Evolutionary conservation across 345 rosid species (phyloP).

Genomic region (Gynandropsis gynandra): DNA sequence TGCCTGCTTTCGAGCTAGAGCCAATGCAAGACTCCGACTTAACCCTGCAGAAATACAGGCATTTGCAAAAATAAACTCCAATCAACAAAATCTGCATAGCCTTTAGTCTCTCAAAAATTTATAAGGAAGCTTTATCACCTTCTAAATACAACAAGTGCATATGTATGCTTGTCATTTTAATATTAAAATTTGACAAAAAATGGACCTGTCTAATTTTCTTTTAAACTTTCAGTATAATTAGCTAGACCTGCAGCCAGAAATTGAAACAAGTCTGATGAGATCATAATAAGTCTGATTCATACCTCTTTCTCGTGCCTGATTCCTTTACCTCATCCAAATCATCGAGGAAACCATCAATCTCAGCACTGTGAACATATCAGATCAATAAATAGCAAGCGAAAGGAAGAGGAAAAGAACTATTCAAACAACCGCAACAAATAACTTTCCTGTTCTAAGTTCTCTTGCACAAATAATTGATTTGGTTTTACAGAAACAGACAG

Average conservation of each 20-base stretch:
- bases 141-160: too few relatives aligned
- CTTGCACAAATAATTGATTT: too few relatives aligned
- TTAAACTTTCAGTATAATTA: not conserved
- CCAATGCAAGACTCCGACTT: slow-evolving; percentile 45
- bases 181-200: not conserved
- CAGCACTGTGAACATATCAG: slow-evolving; percentile 42
- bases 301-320: slow-evolving; percentile 76
- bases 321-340: slow-evolving; percentile 68
- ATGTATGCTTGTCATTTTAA: not conserved
- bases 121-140: too few relatives aligned
- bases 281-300: not conserved
- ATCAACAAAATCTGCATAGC: too few relatives aligned
- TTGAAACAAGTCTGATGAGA: not conserved
- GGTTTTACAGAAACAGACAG: too few relatives aligned
- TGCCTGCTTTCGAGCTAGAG: slow-evolving; percentile 84
- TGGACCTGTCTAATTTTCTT: not conserved
- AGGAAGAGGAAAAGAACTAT: too few relatives aligned
- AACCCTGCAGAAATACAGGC: slow-evolving; percentile 27
- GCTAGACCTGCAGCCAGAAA: not conserved
- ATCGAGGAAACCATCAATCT: slow-evolving; percentile 59
- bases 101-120: too few relatives aligned
- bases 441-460: too few relatives aligned
- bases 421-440: not conserved
- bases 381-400: slow-evolving; percentile 2
- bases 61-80: not conserved